These are phyloP conservation scores for Diaporthe batatas DNA, from an alignment of 2,329 filamentous ascomycete species.

Conservation along the genomic window DNA sequence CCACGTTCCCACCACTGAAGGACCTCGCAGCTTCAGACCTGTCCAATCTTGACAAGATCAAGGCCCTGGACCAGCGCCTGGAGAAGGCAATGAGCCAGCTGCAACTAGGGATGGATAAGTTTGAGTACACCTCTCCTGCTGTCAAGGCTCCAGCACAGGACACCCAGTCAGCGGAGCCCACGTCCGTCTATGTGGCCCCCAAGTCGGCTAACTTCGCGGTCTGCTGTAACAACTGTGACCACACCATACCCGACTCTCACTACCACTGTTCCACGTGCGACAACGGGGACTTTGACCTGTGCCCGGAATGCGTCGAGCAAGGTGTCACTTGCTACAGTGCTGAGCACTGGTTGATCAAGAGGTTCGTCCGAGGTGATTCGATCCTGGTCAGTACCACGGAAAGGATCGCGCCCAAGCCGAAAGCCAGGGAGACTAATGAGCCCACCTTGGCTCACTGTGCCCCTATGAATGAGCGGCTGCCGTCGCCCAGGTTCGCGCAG, in stretches of 20 bases:
- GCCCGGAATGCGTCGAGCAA: constrained; percentile 79
- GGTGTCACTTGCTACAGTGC: constrained; percentile 83
- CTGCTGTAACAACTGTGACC: constrained; percentile 92
- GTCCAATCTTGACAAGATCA: constrained; percentile 30
- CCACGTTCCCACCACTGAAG: constrained; percentile 7
- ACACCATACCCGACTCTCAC: constrained; percentile 82
- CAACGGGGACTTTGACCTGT: constrained; percentile 94
- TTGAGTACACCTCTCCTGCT: constrained; percentile 24
- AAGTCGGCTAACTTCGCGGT: constrained; percentile 75
- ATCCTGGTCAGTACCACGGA: constrained; percentile 90
- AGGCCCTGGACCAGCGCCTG: constrained; percentile 17
- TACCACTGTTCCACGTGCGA: constrained; percentile 97
- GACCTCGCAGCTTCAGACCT: background rate
- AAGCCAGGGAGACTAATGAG: constrained; percentile 49
- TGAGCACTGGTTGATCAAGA: constrained; percentile 95
- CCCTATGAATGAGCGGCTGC: background rate
- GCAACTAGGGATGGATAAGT: constrained; percentile 36
- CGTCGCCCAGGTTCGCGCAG: constrained; percentile 2
- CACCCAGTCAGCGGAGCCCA: constrained; percentile 5
- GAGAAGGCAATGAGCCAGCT: constrained; percentile 36
- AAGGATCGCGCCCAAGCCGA: constrained; percentile 76
- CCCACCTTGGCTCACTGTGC: constrained; percentile 27
- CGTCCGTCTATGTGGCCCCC: constrained; percentile 32
- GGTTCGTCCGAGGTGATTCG: constrained; percentile 81
- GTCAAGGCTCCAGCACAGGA: constrained; percentile 6